Conservation (phyloP, 345 rosid genomes). For the Anacardium occidentale region DNA sequence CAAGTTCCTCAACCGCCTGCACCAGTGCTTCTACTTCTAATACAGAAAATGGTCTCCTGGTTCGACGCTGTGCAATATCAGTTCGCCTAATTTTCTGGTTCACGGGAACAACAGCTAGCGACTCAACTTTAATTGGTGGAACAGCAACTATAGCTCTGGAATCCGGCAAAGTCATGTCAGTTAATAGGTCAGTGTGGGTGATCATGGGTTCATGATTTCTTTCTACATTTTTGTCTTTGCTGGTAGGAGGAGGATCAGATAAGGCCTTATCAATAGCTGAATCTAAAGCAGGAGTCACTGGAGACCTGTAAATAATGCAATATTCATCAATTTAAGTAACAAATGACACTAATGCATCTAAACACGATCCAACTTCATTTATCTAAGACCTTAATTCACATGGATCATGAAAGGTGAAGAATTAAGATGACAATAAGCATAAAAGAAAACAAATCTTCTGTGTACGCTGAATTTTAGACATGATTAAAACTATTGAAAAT, state of each 20-base stretch:
- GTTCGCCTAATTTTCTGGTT: constrained; percentile 65
- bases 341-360: constrained; percentile 17
- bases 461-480: neutral
- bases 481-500: neutral
- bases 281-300: constrained; percentile 39
- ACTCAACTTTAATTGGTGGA: constrained; percentile 46
- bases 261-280: constrained; percentile 35
- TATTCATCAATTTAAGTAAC: constrained; percentile 15
- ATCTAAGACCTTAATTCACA: neutral
- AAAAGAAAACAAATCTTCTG: neutral
- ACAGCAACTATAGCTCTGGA: constrained; percentile 73
- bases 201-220: constrained; percentile 42
- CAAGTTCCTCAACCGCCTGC: constrained; percentile 83
- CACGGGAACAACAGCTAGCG: constrained; percentile 65
- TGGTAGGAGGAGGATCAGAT: constrained; percentile 34
- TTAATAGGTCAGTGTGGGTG: constrained; percentile 39
- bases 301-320: constrained; percentile 46
- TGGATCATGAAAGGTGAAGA: neutral
- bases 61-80: constrained; percentile 85
- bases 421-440: neutral
- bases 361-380: neutral
- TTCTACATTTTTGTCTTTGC: constrained; percentile 34
- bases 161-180: constrained; percentile 49
- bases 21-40: constrained; percentile 94
- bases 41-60: constrained; percentile 96